Evolutionary conservation across 2,329 filamentous ascomycete species (phyloP).

Genomic region (Fusarium mangiferae): DNA sequence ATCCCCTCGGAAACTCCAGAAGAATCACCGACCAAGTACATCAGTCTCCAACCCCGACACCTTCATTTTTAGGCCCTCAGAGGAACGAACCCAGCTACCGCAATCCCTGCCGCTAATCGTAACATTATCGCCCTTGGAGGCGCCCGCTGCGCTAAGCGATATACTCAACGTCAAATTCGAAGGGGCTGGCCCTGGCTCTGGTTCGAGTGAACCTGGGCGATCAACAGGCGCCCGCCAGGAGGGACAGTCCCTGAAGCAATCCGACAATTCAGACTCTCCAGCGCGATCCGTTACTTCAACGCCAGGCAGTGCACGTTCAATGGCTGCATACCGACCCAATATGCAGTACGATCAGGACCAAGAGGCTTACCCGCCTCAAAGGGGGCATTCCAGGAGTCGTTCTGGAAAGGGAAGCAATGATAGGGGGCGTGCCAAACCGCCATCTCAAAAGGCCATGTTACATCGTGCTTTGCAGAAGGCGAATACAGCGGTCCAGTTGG

Average conservation of each 20-base stretch:
- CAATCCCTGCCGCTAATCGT: conserved; percentile 41
- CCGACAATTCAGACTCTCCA: conserved; percentile 23
- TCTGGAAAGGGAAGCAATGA: conserved; percentile 50
- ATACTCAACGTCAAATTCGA: conserved; percentile 32
- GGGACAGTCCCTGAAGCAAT: conserved; percentile 44
- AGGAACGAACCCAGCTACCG: conserved; percentile 24
- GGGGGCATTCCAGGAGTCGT: conserved; percentile 48
- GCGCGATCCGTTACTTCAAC: conserved; percentile 31
- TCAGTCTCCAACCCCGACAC: conserved; percentile 24
- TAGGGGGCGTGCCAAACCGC: conserved; percentile 54
- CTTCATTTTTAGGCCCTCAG: conserved; percentile 5
- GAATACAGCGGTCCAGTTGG: conserved; percentile 92
- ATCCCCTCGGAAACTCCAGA: conserved; percentile 53
- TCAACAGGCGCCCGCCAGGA: conserved; percentile 39
- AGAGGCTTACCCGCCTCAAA: conserved; percentile 42
- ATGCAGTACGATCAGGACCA: conserved; percentile 49
- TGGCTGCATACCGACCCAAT: conserved; percentile 12
- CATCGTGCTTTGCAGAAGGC: conserved; percentile 96
- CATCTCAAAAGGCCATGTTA: conserved; percentile 93
- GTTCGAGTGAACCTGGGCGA: conserved; percentile 38
- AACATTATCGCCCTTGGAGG: conserved; percentile 40
- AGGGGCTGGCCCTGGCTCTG: conserved; percentile 46
- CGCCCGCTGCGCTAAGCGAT: conserved; percentile 35
- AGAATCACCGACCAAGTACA: conserved; percentile 48
- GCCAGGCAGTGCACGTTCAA: conserved; percentile 23